phyloP scores from a whole-genome alignment of 495 filamentous ascomycete species.

The Aspergillus ellipticus region DNA sequence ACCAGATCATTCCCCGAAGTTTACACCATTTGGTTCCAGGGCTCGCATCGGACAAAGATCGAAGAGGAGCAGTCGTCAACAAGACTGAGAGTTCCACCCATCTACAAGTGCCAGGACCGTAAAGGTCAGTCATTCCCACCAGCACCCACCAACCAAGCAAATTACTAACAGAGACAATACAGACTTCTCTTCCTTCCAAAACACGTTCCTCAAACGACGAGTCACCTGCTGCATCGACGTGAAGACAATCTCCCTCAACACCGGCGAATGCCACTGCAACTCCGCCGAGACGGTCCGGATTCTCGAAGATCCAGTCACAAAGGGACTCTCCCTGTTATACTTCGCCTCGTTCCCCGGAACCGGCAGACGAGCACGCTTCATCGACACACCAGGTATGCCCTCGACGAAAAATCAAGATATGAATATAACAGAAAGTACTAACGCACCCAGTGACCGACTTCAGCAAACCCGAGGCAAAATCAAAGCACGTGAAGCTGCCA shows the following conservation, averaged over 20 bases:
- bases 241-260: slow-evolving; percentile 1
- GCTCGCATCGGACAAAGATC: slow-evolving; percentile 2
- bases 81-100: not conserved
- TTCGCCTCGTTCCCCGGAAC: slow-evolving; percentile 3
- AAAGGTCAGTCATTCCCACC: not conserved
- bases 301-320: not conserved
- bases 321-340: slow-evolving; percentile 4
- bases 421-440: not conserved
- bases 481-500: slow-evolving; percentile 3
- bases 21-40: slow-evolving; percentile 4
- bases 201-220: not conserved
- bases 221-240: slow-evolving; percentile 4
- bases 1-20: not conserved
- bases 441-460: slow-evolving; percentile 3
- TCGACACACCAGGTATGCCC: not conserved
- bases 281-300: slow-evolving; percentile 9
- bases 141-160: not conserved
- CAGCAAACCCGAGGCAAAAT: not conserved
- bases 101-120: slow-evolving; percentile 6
- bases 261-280: slow-evolving; percentile 4
- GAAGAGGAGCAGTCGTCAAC: not conserved
- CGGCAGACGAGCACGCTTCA: slow-evolving; percentile 3
- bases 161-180: not conserved
- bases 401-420: too few relatives aligned
- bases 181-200: slow-evolving; percentile 12